Evolutionary conservation across 495 filamentous ascomycete species (phyloP), one percentile per base, ranked within the genome.

Genomic region (Tuber umbilicatum): DNA sequence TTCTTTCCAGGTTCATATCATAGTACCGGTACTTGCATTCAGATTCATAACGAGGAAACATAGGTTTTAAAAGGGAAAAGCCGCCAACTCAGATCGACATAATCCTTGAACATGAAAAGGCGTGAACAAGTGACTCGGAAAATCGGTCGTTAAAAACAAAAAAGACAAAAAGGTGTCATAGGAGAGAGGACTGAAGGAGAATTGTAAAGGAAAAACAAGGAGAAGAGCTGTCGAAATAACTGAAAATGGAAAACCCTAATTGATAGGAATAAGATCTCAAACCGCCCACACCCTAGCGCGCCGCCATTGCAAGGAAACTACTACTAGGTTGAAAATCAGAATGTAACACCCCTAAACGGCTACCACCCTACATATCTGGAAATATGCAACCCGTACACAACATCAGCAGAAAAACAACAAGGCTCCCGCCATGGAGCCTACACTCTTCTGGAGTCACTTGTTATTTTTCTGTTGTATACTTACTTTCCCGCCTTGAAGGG

Each of bases 401-500:
- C 50, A 60, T 60, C 50, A 79, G 75, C 68, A 73, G 77, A 79
- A 79, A 74, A 74, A 79, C 77, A 79, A 74, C 76, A 74, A 74
- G 75, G 71, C 75, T 76, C 78, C 77, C 77, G 75, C 70, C 68
- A 79, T 72, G 77, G 77, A 73, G 77, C 35, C 77, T 79, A 72
- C 77, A 70, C 77, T 70, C 77, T 79, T 79, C 77, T 72, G n/a
- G 76, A 79, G 77, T 79, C 77, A 79, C 77, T n/a, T 74, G 69
- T 67, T 67, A 70, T 78, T 43, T 47, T 78, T 79, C 77, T 74
- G 78, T 79, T 78, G 72, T 70, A 78, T 78, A 78, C 45, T 42
- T 72, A 77, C 73, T 76, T 73, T 74, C 77, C 43, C 60, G 71
- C 69, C 71, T 70, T 40, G 35, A 69, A 71, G 60, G 69, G 72